Evolutionary conservation across 2,329 filamentous ascomycete genomes (phyloP).

Genomic region (Verruconis gallopava): DNA sequence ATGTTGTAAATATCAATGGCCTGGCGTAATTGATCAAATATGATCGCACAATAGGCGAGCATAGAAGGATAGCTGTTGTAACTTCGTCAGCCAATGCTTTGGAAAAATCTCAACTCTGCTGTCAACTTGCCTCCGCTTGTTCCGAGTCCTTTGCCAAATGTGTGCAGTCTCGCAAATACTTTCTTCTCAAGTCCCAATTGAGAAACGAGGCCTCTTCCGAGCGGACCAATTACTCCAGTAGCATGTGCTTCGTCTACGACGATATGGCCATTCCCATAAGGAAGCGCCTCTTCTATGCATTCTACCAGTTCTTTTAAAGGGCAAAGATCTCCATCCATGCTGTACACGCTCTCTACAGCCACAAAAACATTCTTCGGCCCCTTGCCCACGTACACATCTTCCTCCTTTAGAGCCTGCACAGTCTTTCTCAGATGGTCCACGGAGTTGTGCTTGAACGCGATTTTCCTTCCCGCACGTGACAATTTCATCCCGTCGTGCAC

Average conservation of each 20-base stretch:
- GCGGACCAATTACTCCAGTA: conserved; percentile 44
- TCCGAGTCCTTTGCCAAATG: conserved; percentile 51
- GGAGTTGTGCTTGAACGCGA: conserved; percentile 47
- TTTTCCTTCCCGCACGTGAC: conserved; percentile 38
- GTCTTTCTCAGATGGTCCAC: conserved; percentile 23
- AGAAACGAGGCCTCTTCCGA: conserved; percentile 46
- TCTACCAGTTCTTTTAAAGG: conserved; percentile 49
- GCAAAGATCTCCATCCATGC: conserved; percentile 69
- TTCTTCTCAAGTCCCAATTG: conserved; percentile 39
- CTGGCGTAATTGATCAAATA: conserved; percentile 67
- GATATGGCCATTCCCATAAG: conserved; percentile 45
- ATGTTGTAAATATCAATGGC: conserved; percentile 63
- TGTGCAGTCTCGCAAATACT: conserved; percentile 43
- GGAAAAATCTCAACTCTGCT: too few relatives aligned
- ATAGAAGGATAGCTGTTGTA: conserved; percentile 46
- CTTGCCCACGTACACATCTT: conserved; percentile 19
- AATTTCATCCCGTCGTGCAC: conserved; percentile 64
- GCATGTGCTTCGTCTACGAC: conserved; percentile 59
- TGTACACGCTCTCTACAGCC: conserved; percentile 41
- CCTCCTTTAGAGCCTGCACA: conserved; percentile 19
- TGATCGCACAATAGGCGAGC: conserved; percentile 42
- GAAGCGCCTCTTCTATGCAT: conserved; percentile 43
- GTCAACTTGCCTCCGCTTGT: conserved; percentile 50
- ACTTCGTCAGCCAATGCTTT: background rate
- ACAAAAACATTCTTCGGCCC: conserved; percentile 21